Evolutionary conservation across 1,284 basidiomycete species (phyloP), one percentile per base, ranked within the genome.

Genomic region (Boletus semigastroideus): DNA sequence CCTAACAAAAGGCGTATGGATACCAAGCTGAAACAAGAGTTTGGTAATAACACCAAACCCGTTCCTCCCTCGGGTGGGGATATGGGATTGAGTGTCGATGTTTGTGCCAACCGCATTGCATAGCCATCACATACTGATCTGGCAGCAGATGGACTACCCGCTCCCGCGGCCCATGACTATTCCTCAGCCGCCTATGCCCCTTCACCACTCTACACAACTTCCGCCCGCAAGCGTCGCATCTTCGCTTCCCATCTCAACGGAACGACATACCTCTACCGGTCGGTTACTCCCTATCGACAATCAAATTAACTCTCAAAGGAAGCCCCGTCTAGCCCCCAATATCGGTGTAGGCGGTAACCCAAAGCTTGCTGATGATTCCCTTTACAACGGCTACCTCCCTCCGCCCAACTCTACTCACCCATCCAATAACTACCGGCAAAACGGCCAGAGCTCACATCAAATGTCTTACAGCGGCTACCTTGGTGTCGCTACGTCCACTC

Each of bases 171-270:
- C 69, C 1, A 68, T 71, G 66, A 52, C 67, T 9, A 70, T 67
- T 37, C 66, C 66, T 30, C 69, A 69, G 8, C 69, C 69, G 25
- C 69, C 65, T 4, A 68, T 70, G 55, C 64, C 67, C 2, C 56
- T 66, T 14, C 69, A 67, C 37, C 62, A 66, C 33, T 60, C 68
- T 8, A 43, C 65, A 5, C 68, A 68, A 42, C 48, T 66, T 22
- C 54, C 67, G 2, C 47, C 59, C 4, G 39, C 51, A 47, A 41
- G 50, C 16, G 42, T 55, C 6, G 53, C 46, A n/a, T 56, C 67
- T 17, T 58, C 66, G 28, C 62, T 71, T 49, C 66, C 69, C 17
- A 40, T 71, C 36, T 67, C 65, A 54, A 71, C 65, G 13, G 65
- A 67, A 49, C 60, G 65, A 4, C 68, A 69, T 42, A 59, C 66